Evolutionary conservation across 129 eudicot genomes (phyloP).

Genomic region (Helichrysum umbraculigerum): DNA sequence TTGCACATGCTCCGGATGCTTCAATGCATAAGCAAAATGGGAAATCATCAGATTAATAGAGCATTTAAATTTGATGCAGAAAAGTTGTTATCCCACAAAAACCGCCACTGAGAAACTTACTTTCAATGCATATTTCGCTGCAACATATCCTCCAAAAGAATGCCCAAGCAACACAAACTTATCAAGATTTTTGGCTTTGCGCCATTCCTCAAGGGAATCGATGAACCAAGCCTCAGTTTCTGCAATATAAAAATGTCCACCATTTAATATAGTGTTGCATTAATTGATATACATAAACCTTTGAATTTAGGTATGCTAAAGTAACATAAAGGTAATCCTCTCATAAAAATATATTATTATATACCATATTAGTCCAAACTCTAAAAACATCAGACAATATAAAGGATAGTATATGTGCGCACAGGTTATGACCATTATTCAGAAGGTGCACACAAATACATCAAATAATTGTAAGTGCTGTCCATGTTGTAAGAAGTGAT

Average conservation of each 20-base stretch:
- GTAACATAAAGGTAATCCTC: background rate
- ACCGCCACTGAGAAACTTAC: conserved; percentile 19
- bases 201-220: conserved; percentile 87
- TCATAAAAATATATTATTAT: background rate
- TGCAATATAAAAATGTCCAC: conserved; percentile 27
- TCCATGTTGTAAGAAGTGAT: background rate
- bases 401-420: too few species aligned
- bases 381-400: background rate
- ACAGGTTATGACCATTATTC: background rate
- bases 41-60: conserved; percentile 22
- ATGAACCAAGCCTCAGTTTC: conserved; percentile 89
- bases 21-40: conserved; percentile 44
- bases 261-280: background rate
- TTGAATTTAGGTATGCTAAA: background rate
- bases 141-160: conserved; percentile 88
- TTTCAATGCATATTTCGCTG: conserved; percentile 70
- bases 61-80: background rate
- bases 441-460: background rate
- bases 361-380: background rate
- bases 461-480: background rate
- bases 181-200: conserved; percentile 71
- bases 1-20: conserved; percentile 77
- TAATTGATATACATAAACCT: background rate
- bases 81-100: background rate
- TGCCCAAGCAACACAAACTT: conserved; percentile 80